Percentiles rank a stretch among this genome's conserved stretches.
Conservation (phyloP, 1,284 basidiomycete genomes). For the Chalciporus sp. region DNA sequence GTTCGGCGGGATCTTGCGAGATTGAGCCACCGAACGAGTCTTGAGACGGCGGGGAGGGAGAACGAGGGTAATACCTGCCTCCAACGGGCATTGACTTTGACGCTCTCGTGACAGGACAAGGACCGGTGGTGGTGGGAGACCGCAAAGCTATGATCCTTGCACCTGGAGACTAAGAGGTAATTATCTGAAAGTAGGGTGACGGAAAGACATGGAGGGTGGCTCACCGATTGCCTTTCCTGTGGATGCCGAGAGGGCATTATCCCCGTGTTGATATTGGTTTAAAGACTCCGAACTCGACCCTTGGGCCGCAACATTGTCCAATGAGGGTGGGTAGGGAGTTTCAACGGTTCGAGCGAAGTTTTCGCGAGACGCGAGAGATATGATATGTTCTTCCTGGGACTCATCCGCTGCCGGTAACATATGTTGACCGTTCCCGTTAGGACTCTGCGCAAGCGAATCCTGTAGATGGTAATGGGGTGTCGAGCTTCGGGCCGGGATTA, state of each 20-base stretch:
- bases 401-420: conserved; percentile 34
- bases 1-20: conserved; percentile 48
- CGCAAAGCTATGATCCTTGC: conserved; percentile 37
- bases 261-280: conserved; percentile 18
- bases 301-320: conserved; percentile 13
- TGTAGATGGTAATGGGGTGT: conserved; percentile 55
- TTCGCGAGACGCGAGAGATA: conserved; percentile 25
- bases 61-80: conserved; percentile 30
- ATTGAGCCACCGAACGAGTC: conserved; percentile 63
- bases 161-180: conserved; percentile 29
- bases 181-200: conserved; percentile 23
- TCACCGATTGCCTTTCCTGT: conserved; percentile 34
- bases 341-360: conserved; percentile 2
- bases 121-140: conserved; percentile 19
- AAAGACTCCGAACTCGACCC: conserved; percentile 29
- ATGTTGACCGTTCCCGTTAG: conserved; percentile 3
- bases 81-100: conserved; percentile 25
- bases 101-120: conserved; percentile 19
- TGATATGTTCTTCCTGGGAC: conserved; percentile 54
- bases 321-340: conserved; percentile 8
- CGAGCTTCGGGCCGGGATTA: conserved; percentile 23
- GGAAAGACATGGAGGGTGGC: conserved; percentile 23
- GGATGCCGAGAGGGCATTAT: conserved; percentile 30
- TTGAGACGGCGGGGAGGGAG: conserved; percentile 45
- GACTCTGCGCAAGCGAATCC: conserved; percentile 49